Evolutionary conservation across 1,139 yeast species (phyloP).

Genomic region (Kodamaea alishanica): DNA sequence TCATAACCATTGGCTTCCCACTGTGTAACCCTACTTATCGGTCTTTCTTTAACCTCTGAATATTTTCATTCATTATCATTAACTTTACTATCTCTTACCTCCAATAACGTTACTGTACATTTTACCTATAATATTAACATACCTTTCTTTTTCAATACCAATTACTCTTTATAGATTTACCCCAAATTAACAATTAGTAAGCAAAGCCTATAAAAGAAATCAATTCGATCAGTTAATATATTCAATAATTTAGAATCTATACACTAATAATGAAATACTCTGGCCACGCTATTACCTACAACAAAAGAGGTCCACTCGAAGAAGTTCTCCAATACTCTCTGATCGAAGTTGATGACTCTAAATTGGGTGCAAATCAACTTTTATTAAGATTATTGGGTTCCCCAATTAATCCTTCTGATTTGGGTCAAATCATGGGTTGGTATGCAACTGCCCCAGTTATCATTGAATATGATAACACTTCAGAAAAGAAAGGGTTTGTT

Average conservation of each 20-base stretch:
- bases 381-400: slow-evolving; percentile 17
- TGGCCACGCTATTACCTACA: slow-evolving; percentile 24
- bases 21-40: no score
- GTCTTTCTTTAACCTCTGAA: no score
- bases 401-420: slow-evolving; percentile 39
- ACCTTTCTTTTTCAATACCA: no score
- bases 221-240: no score
- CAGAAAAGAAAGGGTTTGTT: slow-evolving; percentile 28
- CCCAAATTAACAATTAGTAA: no score
- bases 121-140: no score
- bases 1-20: no score
- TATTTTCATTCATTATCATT: no score
- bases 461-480: slow-evolving; percentile 29
- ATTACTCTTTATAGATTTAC: no score
- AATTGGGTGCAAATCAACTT: slow-evolving; percentile 14
- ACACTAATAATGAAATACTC: slow-evolving; percentile 2
- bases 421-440: slow-evolving; percentile 40
- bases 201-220: no score
- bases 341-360: slow-evolving; percentile 11
- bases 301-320: slow-evolving; percentile 16
- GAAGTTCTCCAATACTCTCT: slow-evolving; percentile 12
- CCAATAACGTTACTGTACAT: no score
- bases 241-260: neutral
- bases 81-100: no score
- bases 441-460: slow-evolving; percentile 40